Percentiles rank a stretch among this genome's conserved stretches.
Conservation (phyloP, 768 basidiomycete genomes). For the Leccinellum luteum region DNA sequence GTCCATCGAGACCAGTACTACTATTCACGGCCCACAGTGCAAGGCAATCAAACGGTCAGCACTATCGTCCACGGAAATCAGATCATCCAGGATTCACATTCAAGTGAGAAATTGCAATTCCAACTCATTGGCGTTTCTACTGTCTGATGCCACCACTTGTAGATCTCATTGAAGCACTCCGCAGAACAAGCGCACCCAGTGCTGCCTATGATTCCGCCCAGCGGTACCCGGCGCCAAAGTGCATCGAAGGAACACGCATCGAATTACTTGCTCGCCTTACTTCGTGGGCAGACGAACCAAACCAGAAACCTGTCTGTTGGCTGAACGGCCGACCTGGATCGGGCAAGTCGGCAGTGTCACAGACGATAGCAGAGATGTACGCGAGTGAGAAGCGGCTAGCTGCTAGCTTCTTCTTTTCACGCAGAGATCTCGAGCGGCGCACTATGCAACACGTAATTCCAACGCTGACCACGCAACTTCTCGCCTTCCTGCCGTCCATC, state of each 20-base stretch:
- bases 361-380: constrained; percentile 31
- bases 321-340: constrained; percentile 26
- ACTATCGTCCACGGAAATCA: constrained; percentile 21
- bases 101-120: neutral
- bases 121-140: neutral
- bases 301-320: constrained; percentile 20
- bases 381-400: constrained; percentile 21
- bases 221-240: constrained; percentile 20
- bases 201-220: constrained; percentile 21
- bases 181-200: constrained; percentile 16
- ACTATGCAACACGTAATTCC: constrained; percentile 26
- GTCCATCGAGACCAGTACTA: constrained; percentile 15
- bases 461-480: constrained; percentile 33
- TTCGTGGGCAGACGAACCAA: constrained; percentile 13
- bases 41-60: constrained; percentile 17
- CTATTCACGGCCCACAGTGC: constrained; percentile 7
- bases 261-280: constrained; percentile 16
- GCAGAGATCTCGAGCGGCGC: constrained; percentile 24
- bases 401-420: constrained; percentile 37
- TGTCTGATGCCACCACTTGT: neutral
- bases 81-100: constrained; percentile 11
- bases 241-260: constrained; percentile 22
- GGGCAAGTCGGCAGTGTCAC: constrained; percentile 30
- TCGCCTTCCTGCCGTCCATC: constrained; percentile 18
- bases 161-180: constrained; percentile 16